Conservation (phyloP, 2,329 filamentous ascomycete species). For the Mycosphaerelloides madeirae region DNA sequence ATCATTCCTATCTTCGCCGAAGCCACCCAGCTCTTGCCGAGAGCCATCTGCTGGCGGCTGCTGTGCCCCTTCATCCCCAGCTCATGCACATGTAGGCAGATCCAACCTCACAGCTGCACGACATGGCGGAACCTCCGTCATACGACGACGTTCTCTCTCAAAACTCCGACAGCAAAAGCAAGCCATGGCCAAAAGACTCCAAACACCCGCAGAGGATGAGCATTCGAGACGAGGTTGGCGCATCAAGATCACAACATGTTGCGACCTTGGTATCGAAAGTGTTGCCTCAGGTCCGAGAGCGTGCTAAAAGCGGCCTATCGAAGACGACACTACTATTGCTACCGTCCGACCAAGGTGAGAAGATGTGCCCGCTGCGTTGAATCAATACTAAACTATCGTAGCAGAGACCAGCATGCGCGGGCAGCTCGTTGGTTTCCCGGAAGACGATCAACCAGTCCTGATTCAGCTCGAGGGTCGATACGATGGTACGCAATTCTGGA, state of each 20-base stretch:
- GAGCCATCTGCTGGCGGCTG: too few species aligned
- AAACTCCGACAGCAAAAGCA: not conserved
- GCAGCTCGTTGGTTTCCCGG: constrained; percentile 23
- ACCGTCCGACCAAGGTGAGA: constrained; percentile 30
- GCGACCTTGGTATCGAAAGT: constrained; percentile 25
- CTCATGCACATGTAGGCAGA: too few species aligned
- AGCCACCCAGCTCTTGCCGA: too few species aligned
- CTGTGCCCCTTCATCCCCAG: too few species aligned
- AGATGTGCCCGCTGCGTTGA: not conserved
- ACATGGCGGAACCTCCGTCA: constrained; percentile 20
- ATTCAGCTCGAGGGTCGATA: constrained; percentile 27
- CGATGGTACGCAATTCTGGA: constrained; percentile 31
- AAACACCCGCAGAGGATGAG: constrained; percentile 22
- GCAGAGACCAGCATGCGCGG: constrained; percentile 18
- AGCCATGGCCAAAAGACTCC: constrained; percentile 5
- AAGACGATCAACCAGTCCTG: constrained; percentile 23
- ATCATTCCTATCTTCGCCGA: too few species aligned
- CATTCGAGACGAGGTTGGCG: constrained; percentile 27
- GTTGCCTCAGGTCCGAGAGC: constrained; percentile 20
- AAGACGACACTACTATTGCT: constrained; percentile 28
- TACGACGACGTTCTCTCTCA: constrained; percentile 25
- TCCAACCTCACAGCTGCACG: too few species aligned
- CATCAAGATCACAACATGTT: constrained; percentile 30
- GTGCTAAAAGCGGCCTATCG: constrained; percentile 27
- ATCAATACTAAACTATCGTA: constrained; percentile 10